Evolutionary conservation across 257 asterid species (phyloP), one percentile per base, ranked within the genome.

Genomic region (Salvia rosmarinus): DNA sequence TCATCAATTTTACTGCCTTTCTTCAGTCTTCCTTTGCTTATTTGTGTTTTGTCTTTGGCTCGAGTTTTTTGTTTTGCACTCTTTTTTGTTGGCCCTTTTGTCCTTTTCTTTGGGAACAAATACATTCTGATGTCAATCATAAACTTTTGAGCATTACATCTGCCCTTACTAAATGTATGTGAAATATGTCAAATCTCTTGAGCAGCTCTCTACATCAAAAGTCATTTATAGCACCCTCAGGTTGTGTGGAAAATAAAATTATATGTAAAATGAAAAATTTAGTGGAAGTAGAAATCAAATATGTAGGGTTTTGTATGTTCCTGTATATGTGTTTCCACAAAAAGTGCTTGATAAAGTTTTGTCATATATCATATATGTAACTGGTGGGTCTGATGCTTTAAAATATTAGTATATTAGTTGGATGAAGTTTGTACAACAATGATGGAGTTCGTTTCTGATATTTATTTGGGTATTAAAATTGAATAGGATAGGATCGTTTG

Each of bases 1-100:
- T 81, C 71, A 59, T 74, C 73, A 56, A 65, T 77, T 47, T 74
- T 68, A 21, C 57, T 42, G 35, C 69, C 54, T 67, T 60, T 70
- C 71, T 71, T 79, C 28, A 39, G 60, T 5, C 59, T 68, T 71
- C 16, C 70, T 44, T 63, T 74, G 78, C 76, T 68, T 61, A 10
- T 63, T 16, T 81, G 40, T 65, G 23, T 74, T 80, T 1, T 75
- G 65, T 25, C 3, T 28, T 12, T 69, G 63, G 75, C 60, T 40
- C 23, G n/a, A 54, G 19, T 69, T 75, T 75, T 21, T 68, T 20
- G n/a, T 42, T 58, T 47, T n/a, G 32, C 47, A 28, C 65, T 69
- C 5, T 9, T 68, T 40, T 55, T 11, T 14, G n/a, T 20, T 39
- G 62, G 5, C 64, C 55, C 34, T 39, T 46, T 28, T 7, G 17